Percentiles rank a stretch among this genome's conserved stretches.
Evolutionary conservation across 2,329 filamentous ascomycete genomes (phyloP).

Genomic region (Diaporthe humulicola): DNA sequence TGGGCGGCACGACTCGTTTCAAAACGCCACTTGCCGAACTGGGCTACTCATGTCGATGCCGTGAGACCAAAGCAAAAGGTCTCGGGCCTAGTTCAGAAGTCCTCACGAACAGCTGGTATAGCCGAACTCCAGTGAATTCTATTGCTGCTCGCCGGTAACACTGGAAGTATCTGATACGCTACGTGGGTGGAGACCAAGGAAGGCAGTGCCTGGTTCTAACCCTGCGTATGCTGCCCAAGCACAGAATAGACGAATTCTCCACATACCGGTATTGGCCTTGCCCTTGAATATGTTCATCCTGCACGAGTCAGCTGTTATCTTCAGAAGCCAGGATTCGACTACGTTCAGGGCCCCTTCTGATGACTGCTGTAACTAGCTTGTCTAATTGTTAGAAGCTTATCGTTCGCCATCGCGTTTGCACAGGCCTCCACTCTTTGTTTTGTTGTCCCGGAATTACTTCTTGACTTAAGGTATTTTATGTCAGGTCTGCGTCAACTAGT

Average conservation of each 20-base stretch:
- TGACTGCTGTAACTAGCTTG: background rate
- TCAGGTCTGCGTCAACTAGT: background rate
- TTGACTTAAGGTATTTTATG: no score
- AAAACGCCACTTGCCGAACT: background rate
- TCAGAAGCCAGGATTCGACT: background rate
- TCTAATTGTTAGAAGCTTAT: no score
- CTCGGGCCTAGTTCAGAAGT: background rate
- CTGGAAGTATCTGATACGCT: background rate
- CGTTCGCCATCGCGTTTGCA: background rate
- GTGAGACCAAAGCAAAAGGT: background rate
- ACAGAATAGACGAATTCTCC: background rate
- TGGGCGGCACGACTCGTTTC: background rate
- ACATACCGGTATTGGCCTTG: background rate
- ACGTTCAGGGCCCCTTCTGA: no score
- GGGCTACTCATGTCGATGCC: background rate
- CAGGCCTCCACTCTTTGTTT: background rate
- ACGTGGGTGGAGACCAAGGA: background rate
- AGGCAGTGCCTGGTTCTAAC: background rate
- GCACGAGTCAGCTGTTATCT: background rate
- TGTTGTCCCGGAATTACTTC: background rate
- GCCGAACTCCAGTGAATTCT: no score
- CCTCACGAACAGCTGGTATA: no score
- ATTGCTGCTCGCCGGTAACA: background rate
- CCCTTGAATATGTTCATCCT: background rate
- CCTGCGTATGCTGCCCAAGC: background rate